phyloP scores from a whole-genome alignment of 257 asterid species.

The Eucommia ulmoides region DNA sequence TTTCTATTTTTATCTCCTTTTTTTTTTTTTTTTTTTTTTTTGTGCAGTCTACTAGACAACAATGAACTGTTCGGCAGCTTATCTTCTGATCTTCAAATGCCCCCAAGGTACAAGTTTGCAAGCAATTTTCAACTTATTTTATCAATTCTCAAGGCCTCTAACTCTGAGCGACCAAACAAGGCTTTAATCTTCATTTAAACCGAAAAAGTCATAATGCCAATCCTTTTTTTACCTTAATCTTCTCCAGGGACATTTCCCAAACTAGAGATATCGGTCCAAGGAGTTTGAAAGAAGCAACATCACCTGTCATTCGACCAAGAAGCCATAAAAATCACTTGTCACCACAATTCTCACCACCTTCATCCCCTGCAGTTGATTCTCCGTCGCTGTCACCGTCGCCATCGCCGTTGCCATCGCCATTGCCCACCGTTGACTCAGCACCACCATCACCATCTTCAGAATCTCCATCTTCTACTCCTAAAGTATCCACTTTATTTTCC shows the following conservation, averaged over 20 bases:
- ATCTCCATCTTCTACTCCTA: too few relatives aligned
- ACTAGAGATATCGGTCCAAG: conserved; percentile 11
- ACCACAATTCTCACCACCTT: background rate
- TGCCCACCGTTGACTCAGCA: too few relatives aligned
- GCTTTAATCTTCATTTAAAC: background rate
- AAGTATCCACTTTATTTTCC: too few relatives aligned
- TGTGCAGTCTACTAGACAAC: conserved; percentile 17
- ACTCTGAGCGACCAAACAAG: too few relatives aligned
- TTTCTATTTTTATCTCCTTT: background rate
- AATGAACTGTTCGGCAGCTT: conserved; percentile 10
- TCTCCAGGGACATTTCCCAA: conserved; percentile 11
- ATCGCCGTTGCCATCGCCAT: conserved; percentile 15
- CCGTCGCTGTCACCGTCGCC: background rate
- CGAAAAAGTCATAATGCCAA: background rate
- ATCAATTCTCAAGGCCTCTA: too few relatives aligned
- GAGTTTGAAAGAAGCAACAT: conserved; percentile 14
- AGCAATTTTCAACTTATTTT: too few relatives aligned
- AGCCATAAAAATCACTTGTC: conserved; percentile 1
- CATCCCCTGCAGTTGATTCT: too few relatives aligned
- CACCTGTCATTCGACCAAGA: conserved; percentile 4
- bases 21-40: too few relatives aligned
- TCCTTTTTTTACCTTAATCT: background rate
- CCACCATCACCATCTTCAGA: conserved; percentile 16
- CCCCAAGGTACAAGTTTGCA: too few relatives aligned
- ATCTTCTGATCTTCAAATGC: conserved; percentile 9